phyloP scores from a whole-genome alignment of 305 asterid species.

The Fraxinus sp. region DNA sequence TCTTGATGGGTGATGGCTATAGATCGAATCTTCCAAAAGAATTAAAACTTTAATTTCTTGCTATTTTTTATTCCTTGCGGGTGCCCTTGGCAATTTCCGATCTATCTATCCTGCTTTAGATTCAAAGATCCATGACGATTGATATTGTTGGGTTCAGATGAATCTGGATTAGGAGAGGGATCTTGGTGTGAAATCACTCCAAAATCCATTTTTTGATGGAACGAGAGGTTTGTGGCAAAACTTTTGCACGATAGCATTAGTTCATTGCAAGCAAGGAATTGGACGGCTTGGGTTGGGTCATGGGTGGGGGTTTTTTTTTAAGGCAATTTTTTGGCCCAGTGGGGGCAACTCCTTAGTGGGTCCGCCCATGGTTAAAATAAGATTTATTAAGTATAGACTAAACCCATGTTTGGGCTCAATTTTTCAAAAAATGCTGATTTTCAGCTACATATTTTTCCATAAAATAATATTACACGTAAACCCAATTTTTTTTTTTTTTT shows the following conservation, averaged over 20 bases:
- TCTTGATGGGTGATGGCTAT: slow-evolving; percentile 30
- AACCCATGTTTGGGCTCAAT: too few species aligned
- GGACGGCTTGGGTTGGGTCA: neutral
- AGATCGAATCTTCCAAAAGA: slow-evolving; percentile 58
- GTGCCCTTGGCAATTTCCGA: slow-evolving; percentile 41
- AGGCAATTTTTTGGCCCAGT: too few species aligned
- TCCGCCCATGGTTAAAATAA: too few species aligned
- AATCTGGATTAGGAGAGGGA: slow-evolving; percentile 28
- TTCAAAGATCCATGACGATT: slow-evolving; percentile 55
- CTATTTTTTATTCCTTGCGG: slow-evolving; percentile 45
- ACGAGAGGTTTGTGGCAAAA: slow-evolving; percentile 22
- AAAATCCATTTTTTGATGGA: slow-evolving; percentile 49
- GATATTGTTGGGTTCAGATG: slow-evolving; percentile 33
- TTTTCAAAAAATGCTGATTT: too few species aligned
- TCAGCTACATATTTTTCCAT: too few species aligned
- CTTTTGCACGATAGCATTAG: slow-evolving; percentile 41
- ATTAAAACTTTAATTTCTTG: slow-evolving; percentile 9
- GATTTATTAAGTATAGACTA: too few species aligned
- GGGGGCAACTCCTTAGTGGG: too few species aligned
- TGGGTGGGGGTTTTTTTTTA: too few species aligned
- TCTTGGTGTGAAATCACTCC: slow-evolving; percentile 39
- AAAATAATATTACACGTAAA: too few species aligned
- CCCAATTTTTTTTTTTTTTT: too few species aligned
- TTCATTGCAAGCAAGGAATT: slow-evolving; percentile 42
- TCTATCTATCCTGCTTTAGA: slow-evolving; percentile 69